Percentiles rank a stretch among this genome's conserved stretches.
These are phyloP conservation scores for Rhododendron williamsianum DNA, from an alignment of 148 eudicot species.

Conservation along the genomic window DNA sequence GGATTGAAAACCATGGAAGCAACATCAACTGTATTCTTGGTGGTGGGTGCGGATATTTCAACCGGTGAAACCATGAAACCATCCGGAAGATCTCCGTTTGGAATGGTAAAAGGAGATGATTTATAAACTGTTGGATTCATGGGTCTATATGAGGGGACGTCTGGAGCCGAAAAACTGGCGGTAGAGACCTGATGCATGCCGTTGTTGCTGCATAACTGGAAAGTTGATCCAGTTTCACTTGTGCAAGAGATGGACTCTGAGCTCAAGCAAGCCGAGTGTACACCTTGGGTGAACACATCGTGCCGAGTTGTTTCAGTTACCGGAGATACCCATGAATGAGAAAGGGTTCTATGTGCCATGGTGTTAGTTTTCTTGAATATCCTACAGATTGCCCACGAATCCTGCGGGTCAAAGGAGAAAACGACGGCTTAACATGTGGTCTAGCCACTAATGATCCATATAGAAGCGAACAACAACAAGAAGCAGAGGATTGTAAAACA, in stretches of 20 bases:
- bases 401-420: conserved; percentile 34
- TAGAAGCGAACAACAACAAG: not conserved
- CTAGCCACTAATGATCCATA: not conserved
- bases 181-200: conserved; percentile 14
- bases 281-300: conserved; percentile 30
- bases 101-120: conserved; percentile 23
- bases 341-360: conserved; percentile 59
- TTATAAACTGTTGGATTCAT: conserved; percentile 24
- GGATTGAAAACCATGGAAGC: conserved; percentile 43
- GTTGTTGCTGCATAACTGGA: conserved; percentile 20
- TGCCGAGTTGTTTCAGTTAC: conserved; percentile 37
- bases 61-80: conserved; percentile 37
- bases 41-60: conserved; percentile 20
- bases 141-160: conserved; percentile 30
- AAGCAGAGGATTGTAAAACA: not conserved
- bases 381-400: conserved; percentile 90
- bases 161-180: conserved; percentile 30
- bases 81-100: conserved; percentile 26
- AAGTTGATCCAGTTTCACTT: conserved; percentile 35
- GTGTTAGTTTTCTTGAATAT: conserved; percentile 85
- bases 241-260: conserved; percentile 52
- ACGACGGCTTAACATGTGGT: not conserved
- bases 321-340: conserved; percentile 61
- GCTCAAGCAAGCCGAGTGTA: conserved; percentile 26
- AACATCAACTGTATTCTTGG: conserved; percentile 28